Conservation (phyloP, 345 rosid genomes). For the Acer saccharum region DNA sequence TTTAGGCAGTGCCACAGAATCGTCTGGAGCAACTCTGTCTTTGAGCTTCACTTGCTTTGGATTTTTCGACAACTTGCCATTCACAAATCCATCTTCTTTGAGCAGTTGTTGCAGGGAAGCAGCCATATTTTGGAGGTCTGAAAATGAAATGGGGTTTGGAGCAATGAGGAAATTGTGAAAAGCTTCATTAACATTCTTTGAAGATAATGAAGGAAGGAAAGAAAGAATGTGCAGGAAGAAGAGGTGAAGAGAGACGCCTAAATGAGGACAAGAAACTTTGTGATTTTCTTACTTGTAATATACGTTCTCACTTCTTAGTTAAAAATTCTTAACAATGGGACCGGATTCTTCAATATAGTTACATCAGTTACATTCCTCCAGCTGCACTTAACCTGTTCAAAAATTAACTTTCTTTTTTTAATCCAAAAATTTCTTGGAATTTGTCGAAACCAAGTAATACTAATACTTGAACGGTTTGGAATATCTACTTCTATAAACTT, state of each 20-base stretch:
- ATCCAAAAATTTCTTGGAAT: too few species aligned
- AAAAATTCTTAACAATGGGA: neutral
- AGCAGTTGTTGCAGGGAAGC: slow-evolving; percentile 52
- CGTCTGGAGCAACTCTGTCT: slow-evolving; percentile 18
- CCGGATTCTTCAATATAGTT: too few species aligned
- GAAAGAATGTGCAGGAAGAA: neutral
- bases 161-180: slow-evolving; percentile 9
- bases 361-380: too few species aligned
- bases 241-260: neutral
- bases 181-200: slow-evolving; percentile 31
- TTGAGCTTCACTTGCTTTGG: slow-evolving; percentile 15
- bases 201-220: slow-evolving; percentile 13
- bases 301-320: neutral
- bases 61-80: slow-evolving; percentile 16
- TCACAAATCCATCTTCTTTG: slow-evolving; percentile 42
- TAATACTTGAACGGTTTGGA: too few species aligned
- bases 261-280: slow-evolving; percentile 23
- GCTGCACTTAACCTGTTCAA: too few species aligned
- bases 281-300: neutral
- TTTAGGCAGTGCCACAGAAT: slow-evolving; percentile 28
- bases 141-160: neutral
- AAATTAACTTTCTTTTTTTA: too few species aligned
- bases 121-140: slow-evolving; percentile 20
- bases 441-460: too few species aligned
- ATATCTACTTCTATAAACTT: too few species aligned